phyloP scores from a whole-genome alignment of 2,329 filamentous ascomycete species.

The Lasiodiplodia sp. region DNA sequence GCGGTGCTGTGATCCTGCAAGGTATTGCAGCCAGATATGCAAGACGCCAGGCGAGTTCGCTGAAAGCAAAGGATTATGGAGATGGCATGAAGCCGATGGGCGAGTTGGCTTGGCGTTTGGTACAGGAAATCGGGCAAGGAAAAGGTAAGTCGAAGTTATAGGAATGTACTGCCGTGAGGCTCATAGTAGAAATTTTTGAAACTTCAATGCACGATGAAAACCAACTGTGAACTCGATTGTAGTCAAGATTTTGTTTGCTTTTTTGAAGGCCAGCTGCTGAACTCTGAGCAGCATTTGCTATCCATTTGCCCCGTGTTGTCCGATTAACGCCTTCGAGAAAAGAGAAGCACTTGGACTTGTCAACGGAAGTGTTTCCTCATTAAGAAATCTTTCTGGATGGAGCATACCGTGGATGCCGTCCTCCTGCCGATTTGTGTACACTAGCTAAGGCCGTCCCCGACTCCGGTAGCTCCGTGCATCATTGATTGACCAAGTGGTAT shows the following conservation, averaged over 20 bases:
- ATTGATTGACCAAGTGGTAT: constrained; percentile 13
- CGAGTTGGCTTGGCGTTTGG: constrained; percentile 78
- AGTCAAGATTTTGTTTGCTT: neutral
- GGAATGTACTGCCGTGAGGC: neutral
- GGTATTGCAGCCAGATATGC: constrained; percentile 92
- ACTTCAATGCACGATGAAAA: neutral
- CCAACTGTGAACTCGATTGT: neutral
- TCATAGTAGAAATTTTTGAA: neutral
- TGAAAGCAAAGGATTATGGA: constrained; percentile 76
- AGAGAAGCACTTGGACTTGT: constrained; percentile 14
- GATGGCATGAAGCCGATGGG: constrained; percentile 74
- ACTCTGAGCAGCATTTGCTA: constrained; percentile 4
- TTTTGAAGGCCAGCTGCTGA: constrained; percentile 10
- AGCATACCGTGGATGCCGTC: constrained; percentile 25
- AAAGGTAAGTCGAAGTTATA: constrained; percentile 47
- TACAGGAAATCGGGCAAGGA: constrained; percentile 60
- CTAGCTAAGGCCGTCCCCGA: constrained; percentile 16
- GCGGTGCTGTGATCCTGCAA: constrained; percentile 73
- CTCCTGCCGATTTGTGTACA: constrained; percentile 22
- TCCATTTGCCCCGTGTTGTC: constrained; percentile 3
- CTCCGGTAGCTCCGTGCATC: constrained; percentile 15
- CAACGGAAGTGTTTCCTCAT: constrained; percentile 16
- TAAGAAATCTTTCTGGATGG: constrained; percentile 2
- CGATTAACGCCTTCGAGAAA: constrained; percentile 5
- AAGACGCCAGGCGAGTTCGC: constrained; percentile 85